Evolutionary conservation across 768 basidiomycete genomes (phyloP).

Genomic region (Mycena belliarum): DNA sequence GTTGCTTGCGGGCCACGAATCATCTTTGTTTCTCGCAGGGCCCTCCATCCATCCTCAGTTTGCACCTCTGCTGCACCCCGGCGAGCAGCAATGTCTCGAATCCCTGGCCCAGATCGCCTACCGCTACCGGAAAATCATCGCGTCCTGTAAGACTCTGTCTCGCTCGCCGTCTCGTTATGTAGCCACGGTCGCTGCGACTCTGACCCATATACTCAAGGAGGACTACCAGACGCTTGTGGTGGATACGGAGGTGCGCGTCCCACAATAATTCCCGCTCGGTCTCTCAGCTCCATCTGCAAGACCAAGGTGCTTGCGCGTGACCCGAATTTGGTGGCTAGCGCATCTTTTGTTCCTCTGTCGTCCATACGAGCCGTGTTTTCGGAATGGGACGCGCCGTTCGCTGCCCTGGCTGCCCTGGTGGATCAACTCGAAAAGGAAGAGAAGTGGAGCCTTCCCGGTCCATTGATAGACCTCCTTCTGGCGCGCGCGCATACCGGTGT

Average conservation of each 20-base stretch:
- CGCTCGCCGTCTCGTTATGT: slow-evolving; percentile 73
- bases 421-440: slow-evolving; percentile 57
- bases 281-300: slow-evolving; percentile 2
- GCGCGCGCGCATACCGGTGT: slow-evolving; percentile 76
- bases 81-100: slow-evolving; percentile 84
- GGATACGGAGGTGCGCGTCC: slow-evolving; percentile 56
- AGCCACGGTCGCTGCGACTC: slow-evolving; percentile 72
- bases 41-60: slow-evolving; percentile 65
- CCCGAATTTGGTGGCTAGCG: slow-evolving; percentile 71
- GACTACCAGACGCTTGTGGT: slow-evolving; percentile 83
- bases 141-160: slow-evolving; percentile 50
- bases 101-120: slow-evolving; percentile 73
- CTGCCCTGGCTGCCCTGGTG: slow-evolving; percentile 65
- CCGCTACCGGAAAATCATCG: slow-evolving; percentile 73
- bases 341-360: slow-evolving; percentile 84
- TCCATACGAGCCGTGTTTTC: slow-evolving; percentile 81
- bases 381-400: slow-evolving; percentile 86
- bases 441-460: slow-evolving; percentile 73
- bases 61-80: slow-evolving; percentile 77
- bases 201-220: slow-evolving; percentile 71
- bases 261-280: not conserved
- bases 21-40: slow-evolving; percentile 74
- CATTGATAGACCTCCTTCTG: slow-evolving; percentile 77
- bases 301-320: slow-evolving; percentile 77
- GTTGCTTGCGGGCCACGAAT: slow-evolving; percentile 84